Percentiles rank a stretch among this genome's conserved stretches.
These are phyloP conservation scores for Mortierella sp. DNA, from an alignment of 371 early-diverging fungal species.

Conservation along the genomic window DNA sequence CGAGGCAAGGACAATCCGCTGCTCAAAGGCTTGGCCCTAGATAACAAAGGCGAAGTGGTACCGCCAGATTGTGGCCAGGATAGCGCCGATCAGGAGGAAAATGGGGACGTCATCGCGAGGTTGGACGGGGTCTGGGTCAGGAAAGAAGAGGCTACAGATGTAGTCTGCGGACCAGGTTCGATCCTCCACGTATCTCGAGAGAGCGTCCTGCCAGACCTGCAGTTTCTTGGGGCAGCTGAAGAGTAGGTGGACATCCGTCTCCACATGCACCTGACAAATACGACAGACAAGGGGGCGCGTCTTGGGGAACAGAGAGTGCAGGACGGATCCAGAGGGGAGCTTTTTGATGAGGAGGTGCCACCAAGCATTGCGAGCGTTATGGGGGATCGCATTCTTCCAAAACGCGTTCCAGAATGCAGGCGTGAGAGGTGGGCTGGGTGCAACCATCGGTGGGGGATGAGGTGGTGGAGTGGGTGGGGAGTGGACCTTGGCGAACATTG, in stretches of 20 bases:
- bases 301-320: too few relatives aligned
- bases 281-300: too few relatives aligned
- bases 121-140: background rate
- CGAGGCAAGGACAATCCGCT: background rate
- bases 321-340: slow-evolving; percentile 7
- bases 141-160: background rate
- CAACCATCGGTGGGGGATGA: too few relatives aligned
- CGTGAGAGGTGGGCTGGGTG: too few relatives aligned
- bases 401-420: too few relatives aligned
- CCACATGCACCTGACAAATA: too few relatives aligned
- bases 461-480: too few relatives aligned
- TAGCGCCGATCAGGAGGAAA: background rate
- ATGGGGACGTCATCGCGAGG: background rate
- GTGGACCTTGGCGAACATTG: too few relatives aligned
- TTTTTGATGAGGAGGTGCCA: slow-evolving; percentile 7
- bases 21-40: background rate
- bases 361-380: slow-evolving; percentile 14
- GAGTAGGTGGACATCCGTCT: too few relatives aligned
- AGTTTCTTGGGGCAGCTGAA: slow-evolving; percentile 22
- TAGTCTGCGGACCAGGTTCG: background rate
- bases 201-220: slow-evolving; percentile 13
- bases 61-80: background rate
- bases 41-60: background rate
- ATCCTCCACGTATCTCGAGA: slow-evolving; percentile 1
- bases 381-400: too few relatives aligned